A percentile compares a stretch with the other conserved stretches of the same genome.
Conservation (phyloP, 1,284 basidiomycete genomes). For the Boletellus deceptivus region DNA sequence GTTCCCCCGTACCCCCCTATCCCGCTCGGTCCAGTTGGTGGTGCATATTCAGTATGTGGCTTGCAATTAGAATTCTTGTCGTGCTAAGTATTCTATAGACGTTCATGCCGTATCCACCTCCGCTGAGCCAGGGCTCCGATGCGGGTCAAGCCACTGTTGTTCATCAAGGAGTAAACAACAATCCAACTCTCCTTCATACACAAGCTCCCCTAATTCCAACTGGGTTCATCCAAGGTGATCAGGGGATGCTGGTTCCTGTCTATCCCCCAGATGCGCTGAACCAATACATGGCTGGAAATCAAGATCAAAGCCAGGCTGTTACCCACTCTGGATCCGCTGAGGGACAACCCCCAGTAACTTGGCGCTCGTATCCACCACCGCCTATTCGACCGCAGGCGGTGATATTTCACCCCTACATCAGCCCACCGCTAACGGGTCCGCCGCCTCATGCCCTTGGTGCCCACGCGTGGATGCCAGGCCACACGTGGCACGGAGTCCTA, state of each 20-base stretch:
- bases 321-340: conserved; percentile 22
- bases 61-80: background rate
- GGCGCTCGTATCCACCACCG: conserved; percentile 31
- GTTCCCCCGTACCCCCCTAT: conserved; percentile 28
- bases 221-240: conserved; percentile 70
- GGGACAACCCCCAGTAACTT: conserved; percentile 21
- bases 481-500: conserved; percentile 23
- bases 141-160: conserved; percentile 23
- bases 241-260: conserved; percentile 65
- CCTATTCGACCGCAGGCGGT: conserved; percentile 28
- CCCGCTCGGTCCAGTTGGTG: conserved; percentile 36
- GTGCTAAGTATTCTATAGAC: conserved; percentile 29
- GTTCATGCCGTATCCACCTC: conserved; percentile 46
- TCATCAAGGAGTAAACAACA: conserved; percentile 21
- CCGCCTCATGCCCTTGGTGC: conserved; percentile 20
- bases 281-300: conserved; percentile 46
- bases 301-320: conserved; percentile 21
- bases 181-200: conserved; percentile 28
- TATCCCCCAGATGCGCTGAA: conserved; percentile 68
- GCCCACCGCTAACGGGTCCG: conserved; percentile 20
- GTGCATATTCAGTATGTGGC: conserved; percentile 46
- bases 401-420: conserved; percentile 31
- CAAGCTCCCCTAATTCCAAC: conserved; percentile 64
- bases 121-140: conserved; percentile 29
- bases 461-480: conserved; percentile 29